Conservation (phyloP, 345 rosid species). For the Pistacia integerrima region DNA sequence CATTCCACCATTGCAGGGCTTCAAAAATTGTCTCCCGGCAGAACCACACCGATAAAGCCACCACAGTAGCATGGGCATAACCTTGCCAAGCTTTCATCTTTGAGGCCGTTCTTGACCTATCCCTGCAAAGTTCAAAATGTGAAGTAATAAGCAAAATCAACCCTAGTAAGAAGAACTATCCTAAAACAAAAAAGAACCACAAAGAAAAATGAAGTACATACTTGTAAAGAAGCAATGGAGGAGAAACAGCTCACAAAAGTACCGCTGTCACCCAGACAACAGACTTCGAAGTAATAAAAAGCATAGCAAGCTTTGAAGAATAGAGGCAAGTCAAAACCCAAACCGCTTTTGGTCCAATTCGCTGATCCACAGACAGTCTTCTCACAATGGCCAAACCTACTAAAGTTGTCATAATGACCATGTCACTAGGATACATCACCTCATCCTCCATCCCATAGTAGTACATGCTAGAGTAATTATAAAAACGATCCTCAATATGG, state of each 20-base stretch:
- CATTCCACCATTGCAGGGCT: slow-evolving; percentile 97
- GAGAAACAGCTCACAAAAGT: slow-evolving; percentile 82
- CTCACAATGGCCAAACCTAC: slow-evolving; percentile 86
- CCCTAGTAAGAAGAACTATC: slow-evolving; percentile 3
- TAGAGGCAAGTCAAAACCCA: slow-evolving; percentile 95
- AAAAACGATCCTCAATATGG: slow-evolving; percentile 86
- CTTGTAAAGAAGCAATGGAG: slow-evolving; percentile 96
- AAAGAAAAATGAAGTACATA: slow-evolving; percentile 25
- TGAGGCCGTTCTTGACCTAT: slow-evolving; percentile 72
- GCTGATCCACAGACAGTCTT: slow-evolving; percentile 72
- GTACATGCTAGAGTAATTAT: slow-evolving; percentile 84
- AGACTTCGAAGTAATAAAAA: slow-evolving; percentile 81
- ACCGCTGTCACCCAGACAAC: slow-evolving; percentile 86
- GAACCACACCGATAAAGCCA: slow-evolving; percentile 87
- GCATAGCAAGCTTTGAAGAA: slow-evolving; percentile 91
- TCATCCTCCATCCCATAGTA: slow-evolving; percentile 91
- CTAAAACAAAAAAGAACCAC: not conserved
- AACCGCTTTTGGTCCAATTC: slow-evolving; percentile 76
- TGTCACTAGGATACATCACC: slow-evolving; percentile 98
- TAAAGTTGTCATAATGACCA: slow-evolving; percentile 86
- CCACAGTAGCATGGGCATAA: slow-evolving; percentile 79
- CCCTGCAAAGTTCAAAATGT: slow-evolving; percentile 56
- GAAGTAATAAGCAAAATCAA: not conserved
- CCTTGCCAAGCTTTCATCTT: slow-evolving; percentile 99
- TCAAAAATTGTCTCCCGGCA: slow-evolving; percentile 97